Evolutionary conservation across 225 moss, liverwort and hornwort genomes (phyloP), one percentile per base, ranked within the genome.

Genomic region (Antitrichia curtipendula): DNA sequence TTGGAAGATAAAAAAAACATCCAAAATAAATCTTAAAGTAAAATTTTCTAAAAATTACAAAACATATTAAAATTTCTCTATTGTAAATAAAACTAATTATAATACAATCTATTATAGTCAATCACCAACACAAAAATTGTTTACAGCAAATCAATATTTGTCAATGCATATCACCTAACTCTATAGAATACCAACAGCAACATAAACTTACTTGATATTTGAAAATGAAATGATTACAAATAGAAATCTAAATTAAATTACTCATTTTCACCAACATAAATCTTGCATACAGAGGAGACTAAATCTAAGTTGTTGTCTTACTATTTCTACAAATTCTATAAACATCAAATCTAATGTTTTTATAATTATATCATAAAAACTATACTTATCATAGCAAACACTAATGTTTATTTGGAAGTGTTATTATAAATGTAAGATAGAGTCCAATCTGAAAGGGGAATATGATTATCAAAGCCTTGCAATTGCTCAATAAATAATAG

Each of bases 361-460:
- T 52, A 5, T n/a, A 52, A 28, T 50, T 12, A 24, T 38, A 28
- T 19, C 52, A 49, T 9, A 2, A 17, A 22, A n/a, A 82, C 38
- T 50, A 23, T 1, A 16, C 36, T 11, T 20, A 7, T 23, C 4
- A 34, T 20, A 62, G 8, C 21, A 50, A 75, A 47, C 2, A 47
- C 9, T 10, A 32, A 32, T 81, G 54, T 7, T 52, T 76, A 32
- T 76, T 52, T 17, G 50, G 0, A 34, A 29, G 7, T 40, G 12
- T 8, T 58, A 58, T 20, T 61, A 31, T 45, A 14, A 45, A 43
- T 8, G 5, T 16, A 20, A 45, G 29, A 21, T 29, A 32, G 2
- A 60, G 2, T 31, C 9, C 2, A 22, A 45, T 41, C 3, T 2
- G 15, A 13, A 9, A 41, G 2, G 4, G 2, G 1, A 15, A 45